Evolutionary conservation across 768 basidiomycete genomes (phyloP).

Genomic region (Lentinula edodes): DNA sequence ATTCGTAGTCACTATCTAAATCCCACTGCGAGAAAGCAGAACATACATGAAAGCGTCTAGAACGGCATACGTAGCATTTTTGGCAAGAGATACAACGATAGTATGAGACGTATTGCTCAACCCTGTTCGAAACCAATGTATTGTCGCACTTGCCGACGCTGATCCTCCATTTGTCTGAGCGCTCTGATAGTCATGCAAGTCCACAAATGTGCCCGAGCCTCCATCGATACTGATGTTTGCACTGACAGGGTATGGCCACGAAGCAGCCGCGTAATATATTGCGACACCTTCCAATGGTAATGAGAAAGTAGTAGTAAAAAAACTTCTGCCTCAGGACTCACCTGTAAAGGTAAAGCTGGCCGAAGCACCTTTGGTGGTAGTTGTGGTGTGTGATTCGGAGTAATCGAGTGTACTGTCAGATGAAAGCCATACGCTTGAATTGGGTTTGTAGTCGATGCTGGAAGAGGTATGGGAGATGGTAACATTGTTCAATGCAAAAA

Average conservation of each 20-base stretch:
- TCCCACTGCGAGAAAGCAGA: background rate
- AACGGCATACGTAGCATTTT: background rate
- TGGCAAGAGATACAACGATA: background rate
- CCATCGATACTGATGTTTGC: background rate
- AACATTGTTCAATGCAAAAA: background rate
- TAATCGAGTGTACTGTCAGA: background rate
- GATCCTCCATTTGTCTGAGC: background rate
- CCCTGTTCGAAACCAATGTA: background rate
- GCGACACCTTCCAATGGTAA: background rate
- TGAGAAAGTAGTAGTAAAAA: background rate
- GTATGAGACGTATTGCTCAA: background rate
- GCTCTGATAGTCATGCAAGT: background rate
- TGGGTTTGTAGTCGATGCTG: background rate
- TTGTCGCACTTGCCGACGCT: background rate
- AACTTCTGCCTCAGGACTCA: background rate
- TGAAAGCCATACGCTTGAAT: background rate
- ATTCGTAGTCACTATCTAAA: background rate
- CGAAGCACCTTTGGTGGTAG: background rate
- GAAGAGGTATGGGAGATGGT: background rate
- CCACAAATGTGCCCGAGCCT: background rate
- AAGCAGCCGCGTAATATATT: background rate
- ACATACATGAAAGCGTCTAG: background rate
- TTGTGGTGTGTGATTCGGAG: background rate
- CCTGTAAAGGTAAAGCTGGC: conserved; percentile 1
- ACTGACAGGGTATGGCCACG: conserved; percentile 1